phyloP scores from a whole-genome alignment of 345 rosid species.

The Gossypium herbaceum region DNA sequence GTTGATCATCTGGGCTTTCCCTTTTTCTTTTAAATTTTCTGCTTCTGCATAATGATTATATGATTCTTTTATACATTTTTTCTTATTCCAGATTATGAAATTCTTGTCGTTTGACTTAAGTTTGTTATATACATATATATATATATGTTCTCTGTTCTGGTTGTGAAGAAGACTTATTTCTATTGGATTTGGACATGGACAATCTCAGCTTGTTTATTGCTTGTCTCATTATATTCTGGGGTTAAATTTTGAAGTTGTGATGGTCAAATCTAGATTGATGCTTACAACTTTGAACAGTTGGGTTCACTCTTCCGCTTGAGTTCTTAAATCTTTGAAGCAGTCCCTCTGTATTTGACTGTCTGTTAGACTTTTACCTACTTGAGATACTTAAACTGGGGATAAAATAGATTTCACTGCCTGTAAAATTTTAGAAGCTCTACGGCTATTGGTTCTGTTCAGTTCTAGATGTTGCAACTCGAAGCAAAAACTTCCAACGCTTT shows the following conservation, averaged over 20 bases:
- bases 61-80: background rate
- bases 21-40: background rate
- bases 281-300: background rate
- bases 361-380: background rate
- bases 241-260: background rate
- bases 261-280: conserved; percentile 3
- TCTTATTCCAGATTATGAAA: background rate
- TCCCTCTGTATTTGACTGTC: background rate
- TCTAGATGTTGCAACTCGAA: background rate
- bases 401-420: background rate
- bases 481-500: background rate
- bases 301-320: background rate
- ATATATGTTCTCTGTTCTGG: background rate
- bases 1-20: background rate
- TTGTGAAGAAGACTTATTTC: background rate
- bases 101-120: background rate
- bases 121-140: background rate
- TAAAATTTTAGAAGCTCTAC: background rate
- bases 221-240: background rate
- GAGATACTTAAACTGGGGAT: background rate
- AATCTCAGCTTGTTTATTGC: background rate
- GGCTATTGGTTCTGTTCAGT: background rate
- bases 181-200: background rate
- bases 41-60: conserved; percentile 10
- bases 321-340: background rate